Base-by-base conservation (phyloP, 1,139 yeast species). In the Suhomyces coccinellae region DNA sequence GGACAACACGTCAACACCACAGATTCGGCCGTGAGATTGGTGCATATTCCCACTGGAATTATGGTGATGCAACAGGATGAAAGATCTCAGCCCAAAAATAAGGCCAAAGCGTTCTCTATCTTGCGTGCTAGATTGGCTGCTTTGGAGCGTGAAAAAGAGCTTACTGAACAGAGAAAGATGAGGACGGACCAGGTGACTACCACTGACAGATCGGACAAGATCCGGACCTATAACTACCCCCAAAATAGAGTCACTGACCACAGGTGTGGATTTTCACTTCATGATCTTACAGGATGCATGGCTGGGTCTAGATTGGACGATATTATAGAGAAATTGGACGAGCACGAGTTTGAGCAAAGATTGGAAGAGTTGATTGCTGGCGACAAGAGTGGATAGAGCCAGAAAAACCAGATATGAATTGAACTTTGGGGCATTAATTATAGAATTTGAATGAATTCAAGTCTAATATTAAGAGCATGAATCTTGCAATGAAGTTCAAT, bases 1-100 rank as follows among this genome's bases (percentile, higher is more conserved):
- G 99, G 99, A 0, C 99, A 93, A 67, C 99, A 95, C 62, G 99
- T 93, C 39, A 93, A 95, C 61, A 93, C 97, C 15, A 93, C 99
- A 0, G 99, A 93, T 62, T 89, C 97, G 1, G 99, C 99, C 0
- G 98, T 93, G 15, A 76, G 99, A 56, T 69, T 95, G 32, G 90
- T 95, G 0, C 99, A 93, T 66, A 73, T 86, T 15, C 98, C 99
- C 2, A 84, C 97, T 0, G 97, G 98, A 3, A 82, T 89, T 36
- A 84, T 82, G 12, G 97, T 93, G 3, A 76, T 83, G 45, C 95
- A 93, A 73, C 99, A 95, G 62, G 97, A 93, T 61, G 97, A 90
- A 59, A 71, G 99, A 51, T 90, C 97, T 0, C 99, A 93, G 66
- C 97, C 95, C 46, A 80, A 85, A 56, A 95, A 95, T 65, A 90